Conservation (phyloP, 2,329 filamentous ascomycete species). For the Coniosporium tulheliwenetii region DNA sequence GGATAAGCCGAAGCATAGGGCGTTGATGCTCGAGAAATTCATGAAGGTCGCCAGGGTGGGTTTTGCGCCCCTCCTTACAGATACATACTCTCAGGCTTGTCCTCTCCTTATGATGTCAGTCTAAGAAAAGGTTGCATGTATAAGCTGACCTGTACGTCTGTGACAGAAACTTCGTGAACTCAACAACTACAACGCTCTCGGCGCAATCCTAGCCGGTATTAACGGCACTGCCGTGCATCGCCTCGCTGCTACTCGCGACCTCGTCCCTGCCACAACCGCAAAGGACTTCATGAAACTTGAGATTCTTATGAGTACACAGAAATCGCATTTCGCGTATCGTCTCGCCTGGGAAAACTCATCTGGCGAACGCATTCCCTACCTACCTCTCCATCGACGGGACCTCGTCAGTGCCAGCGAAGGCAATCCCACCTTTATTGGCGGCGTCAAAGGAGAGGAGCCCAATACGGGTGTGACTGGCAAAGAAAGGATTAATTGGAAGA, state of each 20-base stretch:
- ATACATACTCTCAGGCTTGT: not conserved
- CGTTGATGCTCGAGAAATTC: conserved; percentile 83
- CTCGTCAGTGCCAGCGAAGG: conserved; percentile 86
- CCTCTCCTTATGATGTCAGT: not conserved
- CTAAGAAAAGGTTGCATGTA: no score
- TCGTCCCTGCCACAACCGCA: conserved; percentile 55
- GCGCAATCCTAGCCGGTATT: conserved; percentile 85
- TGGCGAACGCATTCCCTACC: conserved; percentile 78
- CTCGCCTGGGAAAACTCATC: conserved; percentile 94
- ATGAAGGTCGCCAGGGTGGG: conserved; percentile 56
- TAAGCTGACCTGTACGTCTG: no score
- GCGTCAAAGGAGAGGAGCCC: conserved; percentile 1
- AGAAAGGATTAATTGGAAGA: conserved; percentile 88
- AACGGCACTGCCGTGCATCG: conserved; percentile 79
- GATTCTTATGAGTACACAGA: conserved; percentile 83
- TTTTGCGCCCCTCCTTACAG: conserved; percentile 16
- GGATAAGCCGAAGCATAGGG: conserved; percentile 91
- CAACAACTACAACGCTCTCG: conserved; percentile 94
- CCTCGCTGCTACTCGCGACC: conserved; percentile 59
- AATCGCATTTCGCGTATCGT: conserved; percentile 90
- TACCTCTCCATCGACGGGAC: conserved; percentile 78
- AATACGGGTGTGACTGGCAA: conserved; percentile 10
- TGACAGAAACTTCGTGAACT: conserved; percentile 60
- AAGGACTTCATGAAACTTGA: conserved; percentile 81
- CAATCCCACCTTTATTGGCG: conserved; percentile 72